Evolutionary conservation across 148 eudicot genomes (phyloP).

Genomic region (Diospyros lotus): DNA sequence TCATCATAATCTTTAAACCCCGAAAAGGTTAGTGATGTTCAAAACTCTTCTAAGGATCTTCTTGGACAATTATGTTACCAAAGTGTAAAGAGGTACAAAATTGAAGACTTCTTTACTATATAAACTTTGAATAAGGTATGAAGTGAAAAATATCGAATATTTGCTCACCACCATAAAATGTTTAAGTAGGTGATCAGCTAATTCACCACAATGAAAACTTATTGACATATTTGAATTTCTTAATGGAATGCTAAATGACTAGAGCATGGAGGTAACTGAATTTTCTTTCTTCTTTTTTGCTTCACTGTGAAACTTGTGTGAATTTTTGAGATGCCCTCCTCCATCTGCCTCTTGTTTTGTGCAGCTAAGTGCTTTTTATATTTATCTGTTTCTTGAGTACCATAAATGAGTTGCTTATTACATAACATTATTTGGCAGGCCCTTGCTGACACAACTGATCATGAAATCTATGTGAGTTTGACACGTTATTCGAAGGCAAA

Average conservation of each 20-base stretch:
- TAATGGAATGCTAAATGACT: background rate
- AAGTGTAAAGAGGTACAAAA: too few relatives aligned
- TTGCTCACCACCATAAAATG: too few relatives aligned
- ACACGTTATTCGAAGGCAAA: conserved; percentile 67
- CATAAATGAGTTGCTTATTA: background rate
- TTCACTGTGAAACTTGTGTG: background rate
- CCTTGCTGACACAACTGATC: conserved; percentile 71
- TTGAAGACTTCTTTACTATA: too few relatives aligned
- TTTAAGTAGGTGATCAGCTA: too few relatives aligned
- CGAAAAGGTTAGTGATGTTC: too few relatives aligned
- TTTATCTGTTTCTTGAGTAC: background rate
- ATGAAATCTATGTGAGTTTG: conserved; percentile 75
- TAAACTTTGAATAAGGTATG: too few relatives aligned
- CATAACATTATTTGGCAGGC: conserved; percentile 47
- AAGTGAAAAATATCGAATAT: too few relatives aligned
- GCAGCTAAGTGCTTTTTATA: background rate
- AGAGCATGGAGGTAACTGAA: background rate
- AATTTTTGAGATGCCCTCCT: conserved; percentile 2
- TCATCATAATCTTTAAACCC: too few relatives aligned
- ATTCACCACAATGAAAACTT: background rate
- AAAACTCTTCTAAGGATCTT: too few relatives aligned
- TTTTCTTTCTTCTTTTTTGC: background rate
- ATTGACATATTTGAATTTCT: background rate
- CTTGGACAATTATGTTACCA: too few relatives aligned
- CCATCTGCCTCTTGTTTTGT: background rate